Conservation (phyloP, 2,329 filamentous ascomycete species). For the Nigrospora sphaerica region DNA sequence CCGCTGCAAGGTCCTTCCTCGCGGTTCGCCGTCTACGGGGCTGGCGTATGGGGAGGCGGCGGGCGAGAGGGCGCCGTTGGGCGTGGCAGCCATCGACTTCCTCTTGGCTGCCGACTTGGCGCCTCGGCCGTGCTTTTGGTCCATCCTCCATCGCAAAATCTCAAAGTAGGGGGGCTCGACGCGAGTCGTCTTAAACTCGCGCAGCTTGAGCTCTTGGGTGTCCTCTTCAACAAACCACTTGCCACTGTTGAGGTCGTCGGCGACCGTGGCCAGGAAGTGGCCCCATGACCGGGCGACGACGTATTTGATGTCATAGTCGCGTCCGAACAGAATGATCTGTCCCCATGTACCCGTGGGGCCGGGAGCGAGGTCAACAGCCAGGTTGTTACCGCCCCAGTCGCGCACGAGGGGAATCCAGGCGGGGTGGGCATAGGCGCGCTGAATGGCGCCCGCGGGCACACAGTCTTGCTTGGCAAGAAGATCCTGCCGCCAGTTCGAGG, state of each 20-base stretch:
- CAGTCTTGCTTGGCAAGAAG: constrained; percentile 79
- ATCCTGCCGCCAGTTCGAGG: constrained; percentile 75
- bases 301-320: constrained; percentile 98
- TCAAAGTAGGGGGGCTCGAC: constrained; percentile 93
- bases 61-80: constrained; percentile 35
- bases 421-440: constrained; percentile 88
- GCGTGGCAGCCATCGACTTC: constrained; percentile 35
- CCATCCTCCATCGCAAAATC: constrained; percentile 88
- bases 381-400: constrained; percentile 98
- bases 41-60: constrained; percentile 56
- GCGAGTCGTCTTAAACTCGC: constrained; percentile 81
- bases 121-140: constrained; percentile 84
- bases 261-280: constrained; percentile 75
- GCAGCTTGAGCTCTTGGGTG: constrained; percentile 80
- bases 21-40: constrained; percentile 55
- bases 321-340: constrained; percentile 91
- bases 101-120: constrained; percentile 37
- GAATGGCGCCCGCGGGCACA: constrained; percentile 77
- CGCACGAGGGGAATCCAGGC: constrained; percentile 94
- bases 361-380: constrained; percentile 87
- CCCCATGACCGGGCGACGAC: constrained; percentile 91
- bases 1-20: constrained; percentile 66
- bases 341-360: constrained; percentile 90
- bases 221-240: constrained; percentile 95
- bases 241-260: constrained; percentile 83